phyloP scores from a whole-genome alignment of 441 rosid genomes.

The Adansonia grandidieri region DNA sequence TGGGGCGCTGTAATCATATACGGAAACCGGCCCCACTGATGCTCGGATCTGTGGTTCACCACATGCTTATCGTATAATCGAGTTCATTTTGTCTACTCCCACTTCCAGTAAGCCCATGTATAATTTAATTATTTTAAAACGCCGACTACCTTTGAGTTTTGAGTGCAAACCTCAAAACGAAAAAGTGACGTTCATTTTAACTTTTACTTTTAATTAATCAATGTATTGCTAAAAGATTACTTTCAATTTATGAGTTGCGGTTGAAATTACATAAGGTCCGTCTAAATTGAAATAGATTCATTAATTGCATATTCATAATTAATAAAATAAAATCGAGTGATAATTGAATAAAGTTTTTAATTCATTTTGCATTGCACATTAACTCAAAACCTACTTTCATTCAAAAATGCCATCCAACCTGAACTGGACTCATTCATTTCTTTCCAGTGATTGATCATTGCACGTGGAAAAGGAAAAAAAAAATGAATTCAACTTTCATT shows the following conservation, averaged over 20 bases:
- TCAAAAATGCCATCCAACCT: background rate
- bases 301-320: background rate
- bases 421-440: background rate
- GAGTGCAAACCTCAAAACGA: no score
- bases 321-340: background rate
- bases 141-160: no score
- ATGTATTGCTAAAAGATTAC: background rate
- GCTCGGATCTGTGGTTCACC: conserved; percentile 39
- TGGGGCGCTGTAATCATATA: no score
- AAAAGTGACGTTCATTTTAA: no score
- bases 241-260: no score
- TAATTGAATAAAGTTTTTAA: background rate
- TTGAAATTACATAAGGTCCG: no score
- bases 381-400: background rate
- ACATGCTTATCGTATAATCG: conserved; percentile 20
- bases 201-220: background rate
- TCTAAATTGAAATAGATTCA: background rate
- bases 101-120: background rate
- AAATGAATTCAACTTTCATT: background rate
- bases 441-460: background rate
- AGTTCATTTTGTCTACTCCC: conserved; percentile 3
- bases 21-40: no score
- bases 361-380: background rate
- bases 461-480: background rate
- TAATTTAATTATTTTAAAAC: no score